phyloP scores from a whole-genome alignment of 1,284 basidiomycete genomes.

The Leccinum subspadiceum region DNA sequence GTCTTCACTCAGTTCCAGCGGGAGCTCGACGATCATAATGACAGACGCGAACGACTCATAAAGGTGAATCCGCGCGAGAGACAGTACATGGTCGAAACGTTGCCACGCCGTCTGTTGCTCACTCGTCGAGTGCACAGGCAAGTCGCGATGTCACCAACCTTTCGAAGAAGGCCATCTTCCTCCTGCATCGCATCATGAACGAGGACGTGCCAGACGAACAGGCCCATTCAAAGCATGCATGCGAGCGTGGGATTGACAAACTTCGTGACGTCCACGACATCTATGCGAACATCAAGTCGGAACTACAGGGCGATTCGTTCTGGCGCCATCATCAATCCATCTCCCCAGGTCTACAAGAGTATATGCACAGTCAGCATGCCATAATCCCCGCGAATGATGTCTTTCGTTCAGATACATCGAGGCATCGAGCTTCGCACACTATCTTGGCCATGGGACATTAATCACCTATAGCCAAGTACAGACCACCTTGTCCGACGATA shows the following conservation, averaged over 20 bases:
- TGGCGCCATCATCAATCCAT: slow-evolving; percentile 81
- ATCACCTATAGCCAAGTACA: slow-evolving; percentile 75
- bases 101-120: slow-evolving; percentile 3
- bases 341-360: slow-evolving; percentile 79
- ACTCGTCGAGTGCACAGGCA: slow-evolving; percentile 41
- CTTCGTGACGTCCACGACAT: slow-evolving; percentile 68
- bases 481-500: slow-evolving; percentile 53
- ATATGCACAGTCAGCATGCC: slow-evolving; percentile 9
- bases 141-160: slow-evolving; percentile 87
- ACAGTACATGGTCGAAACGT: neutral
- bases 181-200: slow-evolving; percentile 77
- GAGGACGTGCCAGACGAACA: slow-evolving; percentile 43
- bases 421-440: slow-evolving; percentile 87
- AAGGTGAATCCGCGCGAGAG: slow-evolving; percentile 52
- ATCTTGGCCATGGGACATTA: slow-evolving; percentile 71
- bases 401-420: slow-evolving; percentile 69
- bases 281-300: slow-evolving; percentile 61
- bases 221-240: slow-evolving; percentile 41
- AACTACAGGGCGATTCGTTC: slow-evolving; percentile 70
- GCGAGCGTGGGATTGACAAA: slow-evolving; percentile 61
- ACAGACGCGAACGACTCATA: slow-evolving; percentile 78
- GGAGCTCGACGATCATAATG: slow-evolving; percentile 73
- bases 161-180: slow-evolving; percentile 95
- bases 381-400: slow-evolving; percentile 14
- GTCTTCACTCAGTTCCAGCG: slow-evolving; percentile 62